phyloP scores from a whole-genome alignment of 345 rosid species.

The Rhodamnia rubescens region DNA sequence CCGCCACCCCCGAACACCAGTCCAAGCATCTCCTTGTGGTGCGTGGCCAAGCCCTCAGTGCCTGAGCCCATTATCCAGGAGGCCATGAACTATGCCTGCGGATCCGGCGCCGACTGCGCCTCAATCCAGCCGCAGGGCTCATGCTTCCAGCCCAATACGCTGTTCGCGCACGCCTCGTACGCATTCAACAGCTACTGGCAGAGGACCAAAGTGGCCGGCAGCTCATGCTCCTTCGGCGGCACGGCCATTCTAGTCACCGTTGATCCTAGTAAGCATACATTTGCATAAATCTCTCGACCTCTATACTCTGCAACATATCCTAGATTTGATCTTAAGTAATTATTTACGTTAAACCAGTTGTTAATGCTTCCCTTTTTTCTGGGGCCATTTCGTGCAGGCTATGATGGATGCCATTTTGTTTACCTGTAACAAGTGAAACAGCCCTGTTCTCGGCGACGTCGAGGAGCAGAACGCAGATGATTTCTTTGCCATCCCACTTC shows the following conservation, averaged over 20 bases:
- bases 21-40: slow-evolving; percentile 56
- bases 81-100: slow-evolving; percentile 95
- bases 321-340: neutral
- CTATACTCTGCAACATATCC: neutral
- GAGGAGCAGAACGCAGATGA: neutral
- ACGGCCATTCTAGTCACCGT: slow-evolving; percentile 81
- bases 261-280: slow-evolving; percentile 62
- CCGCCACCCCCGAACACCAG: slow-evolving; percentile 41
- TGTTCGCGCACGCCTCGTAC: slow-evolving; percentile 78
- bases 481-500: neutral
- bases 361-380: neutral
- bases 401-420: slow-evolving; percentile 44
- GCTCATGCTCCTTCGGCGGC: slow-evolving; percentile 89
- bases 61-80: slow-evolving; percentile 92
- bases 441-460: neutral
- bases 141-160: slow-evolving; percentile 66
- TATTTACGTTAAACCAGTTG: neutral
- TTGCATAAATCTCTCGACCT: neutral
- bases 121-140: slow-evolving; percentile 55
- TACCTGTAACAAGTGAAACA: slow-evolving; percentile 3
- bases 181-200: slow-evolving; percentile 97
- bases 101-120: slow-evolving; percentile 75
- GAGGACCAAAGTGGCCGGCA: slow-evolving; percentile 60
- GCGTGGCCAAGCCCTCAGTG: slow-evolving; percentile 88
- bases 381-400: slow-evolving; percentile 21